phyloP scores from a whole-genome alignment of 2,329 filamentous ascomycete species.

The Corynespora cassiicola region DNA sequence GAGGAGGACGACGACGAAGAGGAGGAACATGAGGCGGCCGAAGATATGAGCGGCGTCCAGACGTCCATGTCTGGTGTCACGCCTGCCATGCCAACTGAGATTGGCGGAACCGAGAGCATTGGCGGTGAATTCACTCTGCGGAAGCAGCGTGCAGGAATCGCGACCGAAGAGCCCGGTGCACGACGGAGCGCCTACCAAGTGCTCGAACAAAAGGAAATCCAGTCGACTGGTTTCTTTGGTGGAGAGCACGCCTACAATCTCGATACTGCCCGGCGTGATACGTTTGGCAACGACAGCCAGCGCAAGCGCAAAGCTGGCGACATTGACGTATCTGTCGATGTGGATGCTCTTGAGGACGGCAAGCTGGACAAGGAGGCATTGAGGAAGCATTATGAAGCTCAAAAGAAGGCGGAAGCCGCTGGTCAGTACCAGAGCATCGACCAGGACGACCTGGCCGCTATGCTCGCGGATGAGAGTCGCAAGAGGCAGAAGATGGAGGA shows the following conservation, averaged over 20 bases:
- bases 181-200: constrained; percentile 87
- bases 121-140: constrained; percentile 89
- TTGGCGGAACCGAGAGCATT: constrained; percentile 75
- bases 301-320: constrained; percentile 92
- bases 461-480: constrained; percentile 92
- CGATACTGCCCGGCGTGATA: constrained; percentile 58
- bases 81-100: constrained; percentile 82
- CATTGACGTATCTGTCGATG: constrained; percentile 89
- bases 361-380: constrained; percentile 86
- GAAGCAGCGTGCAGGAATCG: constrained; percentile 79
- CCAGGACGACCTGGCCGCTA: constrained; percentile 90
- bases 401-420: constrained; percentile 66
- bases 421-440: constrained; percentile 74
- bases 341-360: constrained; percentile 78
- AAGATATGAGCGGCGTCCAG: constrained; percentile 65
- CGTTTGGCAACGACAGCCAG: constrained; percentile 79
- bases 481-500: constrained; percentile 90
- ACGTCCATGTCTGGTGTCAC: constrained; percentile 76
- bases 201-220: constrained; percentile 84
- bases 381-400: constrained; percentile 77
- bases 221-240: constrained; percentile 92
- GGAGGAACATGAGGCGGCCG: constrained; percentile 66
- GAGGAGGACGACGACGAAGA: constrained; percentile 73
- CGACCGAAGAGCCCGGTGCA: constrained; percentile 78
- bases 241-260: constrained; percentile 94